These are phyloP conservation scores for Fusarium camptoceras DNA, from an alignment of 2,329 filamentous ascomycete genomes.

Conservation along the genomic window DNA sequence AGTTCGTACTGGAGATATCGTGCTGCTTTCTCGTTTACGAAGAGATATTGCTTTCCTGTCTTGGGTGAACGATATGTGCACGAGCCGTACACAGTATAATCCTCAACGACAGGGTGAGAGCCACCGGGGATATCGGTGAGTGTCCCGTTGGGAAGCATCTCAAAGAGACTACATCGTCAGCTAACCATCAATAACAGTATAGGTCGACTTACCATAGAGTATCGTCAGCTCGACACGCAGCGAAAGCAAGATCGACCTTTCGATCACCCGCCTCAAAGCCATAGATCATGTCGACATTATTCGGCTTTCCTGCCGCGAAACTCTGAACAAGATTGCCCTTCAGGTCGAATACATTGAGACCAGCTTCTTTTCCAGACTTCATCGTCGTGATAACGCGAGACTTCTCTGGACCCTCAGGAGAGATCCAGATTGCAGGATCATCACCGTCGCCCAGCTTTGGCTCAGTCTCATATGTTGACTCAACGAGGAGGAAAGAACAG, in stretches of 20 bases:
- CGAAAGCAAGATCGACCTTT: slow-evolving; percentile 61
- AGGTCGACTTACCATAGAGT: slow-evolving; percentile 60
- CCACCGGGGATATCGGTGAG: slow-evolving; percentile 58
- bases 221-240: slow-evolving; percentile 63
- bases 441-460: slow-evolving; percentile 59
- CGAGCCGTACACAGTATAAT: slow-evolving; percentile 64
- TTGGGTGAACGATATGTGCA: slow-evolving; percentile 62
- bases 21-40: slow-evolving; percentile 66
- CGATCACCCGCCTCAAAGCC: slow-evolving; percentile 58
- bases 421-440: slow-evolving; percentile 63
- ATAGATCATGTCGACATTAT: slow-evolving; percentile 67
- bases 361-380: slow-evolving; percentile 62
- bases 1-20: slow-evolving; percentile 67
- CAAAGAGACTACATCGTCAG: slow-evolving; percentile 57
- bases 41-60: slow-evolving; percentile 63
- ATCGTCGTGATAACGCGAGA: slow-evolving; percentile 65
- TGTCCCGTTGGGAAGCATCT: slow-evolving; percentile 60
- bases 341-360: slow-evolving; percentile 62
- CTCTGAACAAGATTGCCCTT: slow-evolving; percentile 60
- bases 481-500: slow-evolving; percentile 58
- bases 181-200: neutral
- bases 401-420: slow-evolving; percentile 52
- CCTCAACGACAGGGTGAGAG: slow-evolving; percentile 57
- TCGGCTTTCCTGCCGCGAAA: slow-evolving; percentile 59
- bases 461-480: slow-evolving; percentile 57